These are phyloP conservation scores for Ceratobasidium sp. DNA, from an alignment of 1,284 basidiomycete genomes.

Conservation along the genomic window DNA sequence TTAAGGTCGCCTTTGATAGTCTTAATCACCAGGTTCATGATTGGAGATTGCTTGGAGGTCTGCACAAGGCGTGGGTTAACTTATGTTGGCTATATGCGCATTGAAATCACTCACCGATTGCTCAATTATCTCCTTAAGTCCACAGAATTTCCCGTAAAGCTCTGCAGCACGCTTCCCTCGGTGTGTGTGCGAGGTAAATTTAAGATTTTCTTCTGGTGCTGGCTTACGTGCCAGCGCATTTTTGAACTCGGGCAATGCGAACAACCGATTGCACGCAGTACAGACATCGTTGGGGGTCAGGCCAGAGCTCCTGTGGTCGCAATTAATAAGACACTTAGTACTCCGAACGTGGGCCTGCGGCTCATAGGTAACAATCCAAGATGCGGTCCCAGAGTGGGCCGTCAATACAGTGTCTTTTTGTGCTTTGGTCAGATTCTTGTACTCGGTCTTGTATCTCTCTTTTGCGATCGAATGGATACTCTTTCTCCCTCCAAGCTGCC, in stretches of 20 bases:
- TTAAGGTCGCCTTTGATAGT: slow-evolving; percentile 49
- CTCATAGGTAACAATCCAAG: neutral
- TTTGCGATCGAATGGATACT: neutral
- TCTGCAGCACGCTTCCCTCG: neutral
- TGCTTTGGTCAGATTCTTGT: neutral
- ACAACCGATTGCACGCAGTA: neutral
- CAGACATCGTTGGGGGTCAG: neutral
- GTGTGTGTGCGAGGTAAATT: neutral
- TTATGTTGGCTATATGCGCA: neutral
- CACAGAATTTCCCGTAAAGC: neutral
- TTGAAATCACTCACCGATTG: neutral
- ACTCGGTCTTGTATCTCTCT: neutral
- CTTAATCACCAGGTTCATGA: slow-evolving; percentile 2
- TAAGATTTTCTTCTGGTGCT: neutral
- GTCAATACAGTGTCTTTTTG: neutral
- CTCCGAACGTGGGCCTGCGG: neutral
- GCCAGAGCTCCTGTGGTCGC: neutral
- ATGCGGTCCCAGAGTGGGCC: neutral
- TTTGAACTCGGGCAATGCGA: neutral
- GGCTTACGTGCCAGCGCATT: neutral
- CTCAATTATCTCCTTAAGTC: neutral
- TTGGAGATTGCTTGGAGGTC: slow-evolving; percentile 1
- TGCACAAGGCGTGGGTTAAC: neutral
- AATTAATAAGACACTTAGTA: neutral
- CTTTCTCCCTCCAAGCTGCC: neutral